phyloP scores from a whole-genome alignment of 257 asterid genomes.

The Anisodus acutangulus region DNA sequence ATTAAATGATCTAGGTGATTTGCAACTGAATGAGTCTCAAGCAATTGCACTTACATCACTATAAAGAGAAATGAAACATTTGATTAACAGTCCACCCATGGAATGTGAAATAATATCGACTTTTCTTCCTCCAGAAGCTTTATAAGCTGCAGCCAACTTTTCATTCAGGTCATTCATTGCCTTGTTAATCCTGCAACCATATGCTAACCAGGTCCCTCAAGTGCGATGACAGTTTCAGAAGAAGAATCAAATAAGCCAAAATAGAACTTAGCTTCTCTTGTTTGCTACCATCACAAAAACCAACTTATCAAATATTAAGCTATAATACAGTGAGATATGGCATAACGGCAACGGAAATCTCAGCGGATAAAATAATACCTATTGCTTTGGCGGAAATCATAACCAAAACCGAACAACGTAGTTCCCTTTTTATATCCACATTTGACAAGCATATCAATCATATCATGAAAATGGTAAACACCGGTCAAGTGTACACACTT shows the following conservation, averaged over 20 bases:
- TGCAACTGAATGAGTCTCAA: constrained; percentile 24
- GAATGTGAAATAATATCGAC: constrained; percentile 86
- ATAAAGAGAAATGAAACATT: constrained; percentile 68
- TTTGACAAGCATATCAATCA: constrained; percentile 94
- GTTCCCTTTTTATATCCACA: constrained; percentile 92
- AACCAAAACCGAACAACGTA: constrained; percentile 92
- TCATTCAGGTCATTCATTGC: constrained; percentile 69
- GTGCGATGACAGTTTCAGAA: constrained; percentile 15
- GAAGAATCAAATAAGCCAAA: not conserved
- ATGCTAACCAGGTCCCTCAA: constrained; percentile 27
- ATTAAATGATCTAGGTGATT: not conserved
- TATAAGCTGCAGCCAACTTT: constrained; percentile 72
- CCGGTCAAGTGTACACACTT: constrained; percentile 66
- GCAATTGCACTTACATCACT: constrained; percentile 61
- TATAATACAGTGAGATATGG: constrained; percentile 1
- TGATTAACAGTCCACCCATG: constrained; percentile 86
- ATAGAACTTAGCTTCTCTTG: not conserved
- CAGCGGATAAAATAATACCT: constrained; percentile 54
- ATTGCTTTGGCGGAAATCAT: constrained; percentile 94
- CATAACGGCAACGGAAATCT: constrained; percentile 24
- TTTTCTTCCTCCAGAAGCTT: constrained; percentile 95
- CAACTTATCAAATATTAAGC: not conserved
- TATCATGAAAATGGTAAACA: constrained; percentile 86
- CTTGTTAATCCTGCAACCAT: constrained; percentile 68
- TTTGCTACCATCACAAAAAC: constrained; percentile 2